Percentiles rank a stretch among this genome's conserved stretches.
phyloP scores from a whole-genome alignment of 140 eudicot species.

The Cichorium intybus region DNA sequence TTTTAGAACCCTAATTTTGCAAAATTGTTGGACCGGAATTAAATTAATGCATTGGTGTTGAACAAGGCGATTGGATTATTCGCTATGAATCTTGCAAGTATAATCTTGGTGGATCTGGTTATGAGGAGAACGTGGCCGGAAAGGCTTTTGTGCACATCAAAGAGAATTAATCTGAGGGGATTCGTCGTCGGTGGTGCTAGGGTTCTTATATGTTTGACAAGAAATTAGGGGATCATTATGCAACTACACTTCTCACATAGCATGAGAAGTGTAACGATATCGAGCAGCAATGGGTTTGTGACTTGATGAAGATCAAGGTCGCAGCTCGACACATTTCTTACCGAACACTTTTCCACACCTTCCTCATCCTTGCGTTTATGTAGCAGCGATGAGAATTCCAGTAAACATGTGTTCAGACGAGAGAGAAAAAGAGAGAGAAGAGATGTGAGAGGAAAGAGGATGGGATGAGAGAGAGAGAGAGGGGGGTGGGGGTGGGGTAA shows the following conservation, averaged over 20 bases:
- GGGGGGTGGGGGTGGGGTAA: too few relatives aligned
- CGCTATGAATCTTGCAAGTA: neutral
- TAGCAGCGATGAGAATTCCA: too few relatives aligned
- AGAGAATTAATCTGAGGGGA: conserved; percentile 5
- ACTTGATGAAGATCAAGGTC: too few relatives aligned
- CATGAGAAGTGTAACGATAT: too few relatives aligned
- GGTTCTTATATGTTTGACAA: conserved; percentile 14
- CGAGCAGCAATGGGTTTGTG: too few relatives aligned
- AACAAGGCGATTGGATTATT: conserved; percentile 13
- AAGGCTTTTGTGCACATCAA: conserved; percentile 18
- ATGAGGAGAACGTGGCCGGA: conserved; percentile 5
- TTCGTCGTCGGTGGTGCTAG: conserved; percentile 24
- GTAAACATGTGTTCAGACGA: too few relatives aligned
- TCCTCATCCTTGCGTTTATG: conserved; percentile 77
- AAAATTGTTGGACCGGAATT: neutral
- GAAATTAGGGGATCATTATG: conserved; percentile 59
- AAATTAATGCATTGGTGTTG: conserved; percentile 17
- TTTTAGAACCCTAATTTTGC: conserved; percentile 27
- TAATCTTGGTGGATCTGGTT: conserved; percentile 24
- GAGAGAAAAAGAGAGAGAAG: too few relatives aligned
- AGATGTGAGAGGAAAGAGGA: too few relatives aligned
- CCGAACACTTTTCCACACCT: conserved; percentile 80
- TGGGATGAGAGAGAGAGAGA: too few relatives aligned
- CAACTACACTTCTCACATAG: conserved; percentile 99
- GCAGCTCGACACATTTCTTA: conserved; percentile 88